Evolutionary conservation across 192 early-diverging fungal genomes (phyloP), one percentile per base, ranked within the genome.

Genomic region (Coemansia sp.): DNA sequence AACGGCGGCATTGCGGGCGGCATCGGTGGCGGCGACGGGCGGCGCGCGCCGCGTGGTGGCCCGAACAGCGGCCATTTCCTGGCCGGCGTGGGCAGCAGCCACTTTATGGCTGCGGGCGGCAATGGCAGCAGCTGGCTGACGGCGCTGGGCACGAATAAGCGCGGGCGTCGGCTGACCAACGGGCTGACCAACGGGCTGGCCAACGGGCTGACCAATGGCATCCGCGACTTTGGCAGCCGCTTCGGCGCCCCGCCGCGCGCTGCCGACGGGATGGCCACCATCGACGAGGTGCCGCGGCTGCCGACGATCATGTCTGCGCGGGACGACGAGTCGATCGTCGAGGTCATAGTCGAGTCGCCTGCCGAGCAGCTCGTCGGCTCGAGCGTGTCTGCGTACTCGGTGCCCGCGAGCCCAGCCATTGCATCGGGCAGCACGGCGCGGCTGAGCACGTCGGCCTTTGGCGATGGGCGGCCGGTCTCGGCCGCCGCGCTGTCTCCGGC

Each of bases 291-390:
- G 18, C 59, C 45, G 21, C 19, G 33, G 53, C 42, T 74, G 57
- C 72, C 72, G 6, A 67, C 65, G 5, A 68, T 74, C 29, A 19
- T 64, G 45, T 74, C 65, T 11, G 70, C 70, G 12, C 54, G 64
- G 16, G 69, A 72, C 23, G 63, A 65, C 27, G 56, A 51, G 35
- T 24, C 56, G 14, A 59, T 48, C 7, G 50, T 22, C 10, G 57
- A 51, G 24, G 49, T 51, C 16, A 27, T 51, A 27, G 27, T 51
- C 19, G 44, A 22, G n/a, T 49, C 21, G 47, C 47, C 47, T 14
- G 27, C 51, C 27, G 8, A 52, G 32, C 33, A 23, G 22, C 58
- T 22, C 54, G 38, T 24, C 47, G 18, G 19, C 18, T 21, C 43
- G 16, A 44, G 19, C 43, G 5, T 21, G 19, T 16, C 43, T 44